A percentile compares a stretch with the other conserved stretches of the same genome.
Evolutionary conservation across 2,329 filamentous ascomycete genomes (phyloP).

Genomic region (Alternaria triticina): DNA sequence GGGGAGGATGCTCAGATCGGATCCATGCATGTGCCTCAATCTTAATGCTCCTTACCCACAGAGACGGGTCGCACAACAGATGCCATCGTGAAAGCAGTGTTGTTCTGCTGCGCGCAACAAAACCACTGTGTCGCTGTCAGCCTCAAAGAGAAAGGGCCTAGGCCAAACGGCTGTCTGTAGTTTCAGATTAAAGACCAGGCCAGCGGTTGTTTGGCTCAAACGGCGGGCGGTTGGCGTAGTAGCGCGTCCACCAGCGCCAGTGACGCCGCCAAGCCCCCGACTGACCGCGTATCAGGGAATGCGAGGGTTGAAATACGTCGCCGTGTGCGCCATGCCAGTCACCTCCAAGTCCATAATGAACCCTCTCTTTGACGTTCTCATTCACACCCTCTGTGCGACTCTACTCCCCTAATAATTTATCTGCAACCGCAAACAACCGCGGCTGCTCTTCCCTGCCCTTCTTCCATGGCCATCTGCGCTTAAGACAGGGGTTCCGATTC

Average conservation of each 20-base stretch:
- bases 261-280: constrained; percentile 19
- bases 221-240: constrained; percentile 12
- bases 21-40: constrained; percentile 6
- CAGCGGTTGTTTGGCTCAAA: constrained; percentile 11
- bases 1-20: constrained; percentile 13
- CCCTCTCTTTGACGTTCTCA: constrained; percentile 1
- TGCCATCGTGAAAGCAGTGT: background rate
- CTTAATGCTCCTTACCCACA: constrained; percentile 8
- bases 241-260: constrained; percentile 3
- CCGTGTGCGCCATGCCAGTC: constrained; percentile 4
- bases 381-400: constrained; percentile 1
- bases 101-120: background rate
- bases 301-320: constrained; percentile 21
- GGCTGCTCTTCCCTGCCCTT: background rate
- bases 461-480: constrained; percentile 11
- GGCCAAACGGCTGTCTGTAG: background rate
- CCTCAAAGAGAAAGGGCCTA: background rate
- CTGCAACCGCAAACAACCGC: background rate
- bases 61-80: background rate
- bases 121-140: background rate
- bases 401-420: background rate
- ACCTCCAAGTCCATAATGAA: constrained; percentile 8
- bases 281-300: constrained; percentile 15
- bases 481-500: constrained; percentile 14
- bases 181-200: background rate